Percentiles rank a stretch among this genome's conserved stretches.
phyloP scores from a whole-genome alignment of 139 green algal genomes.

The Closterium sp. region DNA sequence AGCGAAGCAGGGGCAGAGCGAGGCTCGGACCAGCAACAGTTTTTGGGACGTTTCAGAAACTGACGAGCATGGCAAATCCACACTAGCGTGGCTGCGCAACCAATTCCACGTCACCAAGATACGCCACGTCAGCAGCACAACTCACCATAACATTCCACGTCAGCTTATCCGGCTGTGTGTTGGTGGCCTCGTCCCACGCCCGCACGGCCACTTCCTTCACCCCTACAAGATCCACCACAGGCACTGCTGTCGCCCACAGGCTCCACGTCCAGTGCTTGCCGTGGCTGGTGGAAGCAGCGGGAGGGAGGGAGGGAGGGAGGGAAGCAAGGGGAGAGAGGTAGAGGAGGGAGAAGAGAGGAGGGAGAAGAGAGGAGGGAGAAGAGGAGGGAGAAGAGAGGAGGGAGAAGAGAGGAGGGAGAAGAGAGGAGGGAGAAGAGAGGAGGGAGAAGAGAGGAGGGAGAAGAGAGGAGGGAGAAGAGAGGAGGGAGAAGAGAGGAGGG shows the following conservation, averaged over 20 bases:
- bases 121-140: background rate
- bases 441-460: background rate
- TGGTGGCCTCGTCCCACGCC: constrained; percentile 62
- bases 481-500: too few species aligned
- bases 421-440: background rate
- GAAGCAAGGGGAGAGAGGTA: too few species aligned
- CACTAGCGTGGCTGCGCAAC: too few species aligned
- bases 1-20: background rate
- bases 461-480: background rate
- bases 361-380: too few species aligned
- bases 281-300: too few species aligned
- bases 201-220: constrained; percentile 12
- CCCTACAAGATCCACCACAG: background rate
- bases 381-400: too few species aligned
- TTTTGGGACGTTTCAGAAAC: too few species aligned
- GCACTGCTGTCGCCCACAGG: constrained; percentile 30
- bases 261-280: constrained; percentile 81
- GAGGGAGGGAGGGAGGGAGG: too few species aligned
- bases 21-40: too few species aligned
- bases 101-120: background rate
- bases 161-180: constrained; percentile 58
- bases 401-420: background rate
- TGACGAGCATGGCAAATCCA: too few species aligned
- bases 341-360: too few species aligned
- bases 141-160: constrained; percentile 93